Percentiles rank a stretch among this genome's conserved stretches.
Evolutionary conservation across 2,329 filamentous ascomycete genomes (phyloP).

Genomic region (Aspergillus fructus): DNA sequence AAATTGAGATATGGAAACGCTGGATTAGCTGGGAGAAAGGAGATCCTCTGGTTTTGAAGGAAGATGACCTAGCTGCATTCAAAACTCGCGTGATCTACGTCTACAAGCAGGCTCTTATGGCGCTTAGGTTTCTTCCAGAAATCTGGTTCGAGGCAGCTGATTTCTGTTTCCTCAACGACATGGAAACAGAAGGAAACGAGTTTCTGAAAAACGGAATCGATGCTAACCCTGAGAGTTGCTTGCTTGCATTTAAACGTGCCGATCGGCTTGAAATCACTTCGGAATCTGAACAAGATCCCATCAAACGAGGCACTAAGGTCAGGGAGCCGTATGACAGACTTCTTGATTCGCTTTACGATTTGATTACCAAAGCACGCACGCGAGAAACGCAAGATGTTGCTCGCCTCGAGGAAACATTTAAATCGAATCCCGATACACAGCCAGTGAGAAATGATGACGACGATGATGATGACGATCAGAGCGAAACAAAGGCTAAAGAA

Average conservation of each 20-base stretch:
- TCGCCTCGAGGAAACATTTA: slow-evolving; percentile 55
- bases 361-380: slow-evolving; percentile 69
- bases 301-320: slow-evolving; percentile 68
- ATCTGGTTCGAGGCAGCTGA: slow-evolving; percentile 94
- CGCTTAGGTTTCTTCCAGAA: slow-evolving; percentile 89
- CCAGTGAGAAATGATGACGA: slow-evolving; percentile 52
- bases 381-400: slow-evolving; percentile 64
- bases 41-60: slow-evolving; percentile 81
- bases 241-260: slow-evolving; percentile 84
- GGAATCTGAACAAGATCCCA: slow-evolving; percentile 68
- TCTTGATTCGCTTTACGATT: slow-evolving; percentile 81
- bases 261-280: slow-evolving; percentile 82
- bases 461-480: slow-evolving; percentile 55
- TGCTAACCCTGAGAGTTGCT: slow-evolving; percentile 89
- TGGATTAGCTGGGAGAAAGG: slow-evolving; percentile 97
- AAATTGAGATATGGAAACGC: slow-evolving; percentile 84
- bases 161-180: slow-evolving; percentile 80
- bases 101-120: slow-evolving; percentile 92
- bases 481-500: slow-evolving; percentile 51
- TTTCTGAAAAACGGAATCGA: slow-evolving; percentile 79
- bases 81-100: slow-evolving; percentile 80
- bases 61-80: slow-evolving; percentile 74
- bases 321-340: slow-evolving; percentile 81
- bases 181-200: slow-evolving; percentile 70
- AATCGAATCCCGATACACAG: slow-evolving; percentile 38